These are phyloP conservation scores for Herpetomonas muscarum DNA, from an alignment of 208 protist species.

Conservation along the genomic window DNA sequence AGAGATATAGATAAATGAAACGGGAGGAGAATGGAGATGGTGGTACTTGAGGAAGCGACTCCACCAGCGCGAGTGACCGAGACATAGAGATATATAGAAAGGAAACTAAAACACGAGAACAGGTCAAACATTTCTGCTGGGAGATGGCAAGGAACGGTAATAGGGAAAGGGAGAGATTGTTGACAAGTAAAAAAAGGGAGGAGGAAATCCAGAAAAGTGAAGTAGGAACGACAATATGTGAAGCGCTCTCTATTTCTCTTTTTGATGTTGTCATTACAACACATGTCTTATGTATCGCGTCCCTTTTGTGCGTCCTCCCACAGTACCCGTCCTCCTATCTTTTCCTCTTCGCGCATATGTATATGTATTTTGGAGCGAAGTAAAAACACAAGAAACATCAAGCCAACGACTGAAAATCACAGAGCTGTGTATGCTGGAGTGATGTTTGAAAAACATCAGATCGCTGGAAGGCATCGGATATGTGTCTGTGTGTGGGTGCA, in stretches of 20 bases:
- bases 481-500: too few relatives aligned
- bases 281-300: too few relatives aligned
- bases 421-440: too few relatives aligned
- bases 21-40: too few relatives aligned
- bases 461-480: too few relatives aligned
- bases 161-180: background rate
- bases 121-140: too few relatives aligned
- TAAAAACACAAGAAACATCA: background rate
- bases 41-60: background rate
- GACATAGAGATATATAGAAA: constrained; percentile 4
- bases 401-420: too few relatives aligned
- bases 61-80: background rate
- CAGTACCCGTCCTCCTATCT: background rate
- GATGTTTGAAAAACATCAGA: too few relatives aligned
- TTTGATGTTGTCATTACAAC: too few relatives aligned
- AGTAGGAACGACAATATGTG: background rate
- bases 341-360: background rate
- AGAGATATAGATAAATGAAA: background rate
- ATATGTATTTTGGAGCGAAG: background rate
- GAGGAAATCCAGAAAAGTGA: background rate
- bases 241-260: too few relatives aligned
- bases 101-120: constrained; percentile 5
- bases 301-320: too few relatives aligned
- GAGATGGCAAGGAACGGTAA: constrained; percentile 4
- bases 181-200: background rate